Evolutionary conservation across 2,329 filamentous ascomycete species (phyloP).

Genomic region (Diaporthe vaccinii): DNA sequence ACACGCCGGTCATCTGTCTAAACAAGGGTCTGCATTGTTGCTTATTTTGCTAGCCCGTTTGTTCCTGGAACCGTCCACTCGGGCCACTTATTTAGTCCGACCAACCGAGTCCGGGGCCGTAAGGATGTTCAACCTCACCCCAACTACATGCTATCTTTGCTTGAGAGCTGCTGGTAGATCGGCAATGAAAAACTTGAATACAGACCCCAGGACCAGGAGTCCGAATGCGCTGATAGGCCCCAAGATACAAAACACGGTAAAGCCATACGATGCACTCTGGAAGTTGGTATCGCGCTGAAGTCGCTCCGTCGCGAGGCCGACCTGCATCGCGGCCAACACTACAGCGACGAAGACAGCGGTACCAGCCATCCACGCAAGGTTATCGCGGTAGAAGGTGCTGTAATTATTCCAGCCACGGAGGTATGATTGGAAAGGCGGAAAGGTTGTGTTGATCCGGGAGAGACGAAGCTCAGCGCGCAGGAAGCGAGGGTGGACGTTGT

Average conservation of each 20-base stretch:
- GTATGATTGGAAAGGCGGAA: conserved; percentile 39
- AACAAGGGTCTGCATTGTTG: not conserved
- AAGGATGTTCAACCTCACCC: not conserved
- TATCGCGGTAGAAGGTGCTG: conserved; percentile 18
- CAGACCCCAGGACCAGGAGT: not conserved
- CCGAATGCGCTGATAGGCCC: not conserved
- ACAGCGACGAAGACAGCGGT: not conserved
- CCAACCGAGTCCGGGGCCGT: not conserved
- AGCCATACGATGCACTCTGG: not conserved
- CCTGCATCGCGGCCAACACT: not conserved
- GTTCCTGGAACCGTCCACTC: not conserved
- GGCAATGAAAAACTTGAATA: not conserved
- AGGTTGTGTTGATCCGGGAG: conserved; percentile 41
- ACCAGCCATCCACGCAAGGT: not conserved
- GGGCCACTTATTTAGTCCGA: not conserved
- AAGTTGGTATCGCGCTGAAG: not conserved
- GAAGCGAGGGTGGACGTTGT: conserved; percentile 43
- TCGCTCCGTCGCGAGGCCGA: not conserved
- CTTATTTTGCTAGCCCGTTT: not conserved
- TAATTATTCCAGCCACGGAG: conserved; percentile 40
- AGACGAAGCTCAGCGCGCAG: conserved; percentile 43
- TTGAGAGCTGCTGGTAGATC: not conserved
- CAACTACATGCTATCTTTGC: too few relatives aligned
- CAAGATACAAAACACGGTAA: conserved; percentile 11
- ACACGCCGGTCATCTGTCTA: not conserved